A percentile compares a stretch with the other conserved stretches of the same genome.
These are phyloP conservation scores for Rhizoclosmatium sp. DNA, from an alignment of 192 early-diverging fungal species.

Conservation along the genomic window DNA sequence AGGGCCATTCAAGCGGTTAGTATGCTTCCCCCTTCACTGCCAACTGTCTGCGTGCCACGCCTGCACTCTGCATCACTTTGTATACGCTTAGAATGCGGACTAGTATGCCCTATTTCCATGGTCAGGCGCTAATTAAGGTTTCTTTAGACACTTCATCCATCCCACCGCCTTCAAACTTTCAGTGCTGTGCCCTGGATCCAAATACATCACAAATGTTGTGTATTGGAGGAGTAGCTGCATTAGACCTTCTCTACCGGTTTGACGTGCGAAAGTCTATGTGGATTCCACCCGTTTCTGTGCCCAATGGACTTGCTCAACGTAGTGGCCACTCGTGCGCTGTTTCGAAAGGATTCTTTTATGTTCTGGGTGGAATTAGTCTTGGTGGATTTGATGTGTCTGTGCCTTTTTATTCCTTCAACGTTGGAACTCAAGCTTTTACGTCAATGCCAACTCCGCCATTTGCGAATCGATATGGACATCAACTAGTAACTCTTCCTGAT, in stretches of 20 bases:
- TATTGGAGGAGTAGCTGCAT: slow-evolving; percentile 14
- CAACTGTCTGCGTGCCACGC: neutral
- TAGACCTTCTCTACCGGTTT: neutral
- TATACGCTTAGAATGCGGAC: no score
- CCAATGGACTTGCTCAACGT: neutral
- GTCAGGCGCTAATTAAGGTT: neutral
- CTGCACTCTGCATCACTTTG: neutral
- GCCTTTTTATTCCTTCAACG: slow-evolving; percentile 1
- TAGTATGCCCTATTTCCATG: neutral
- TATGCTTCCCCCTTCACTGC: neutral
- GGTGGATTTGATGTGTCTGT: neutral
- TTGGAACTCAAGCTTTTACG: neutral
- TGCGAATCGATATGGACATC: no score
- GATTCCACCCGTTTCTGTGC: neutral
- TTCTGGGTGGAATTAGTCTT: slow-evolving; percentile 8
- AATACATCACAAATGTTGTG: slow-evolving; percentile 3
- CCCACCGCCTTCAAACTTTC: slow-evolving; percentile 20
- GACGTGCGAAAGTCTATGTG: neutral
- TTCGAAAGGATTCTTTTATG: slow-evolving; percentile 2
- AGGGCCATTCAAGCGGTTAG: neutral
- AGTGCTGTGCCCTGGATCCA: slow-evolving; percentile 28
- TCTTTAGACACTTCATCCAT: neutral
- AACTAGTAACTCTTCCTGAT: slow-evolving; percentile 2
- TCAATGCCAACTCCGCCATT: neutral
- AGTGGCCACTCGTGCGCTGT: slow-evolving; percentile 29